phyloP scores from a whole-genome alignment of 768 basidiomycete genomes.

The Hysterangium stoloniferum region DNA sequence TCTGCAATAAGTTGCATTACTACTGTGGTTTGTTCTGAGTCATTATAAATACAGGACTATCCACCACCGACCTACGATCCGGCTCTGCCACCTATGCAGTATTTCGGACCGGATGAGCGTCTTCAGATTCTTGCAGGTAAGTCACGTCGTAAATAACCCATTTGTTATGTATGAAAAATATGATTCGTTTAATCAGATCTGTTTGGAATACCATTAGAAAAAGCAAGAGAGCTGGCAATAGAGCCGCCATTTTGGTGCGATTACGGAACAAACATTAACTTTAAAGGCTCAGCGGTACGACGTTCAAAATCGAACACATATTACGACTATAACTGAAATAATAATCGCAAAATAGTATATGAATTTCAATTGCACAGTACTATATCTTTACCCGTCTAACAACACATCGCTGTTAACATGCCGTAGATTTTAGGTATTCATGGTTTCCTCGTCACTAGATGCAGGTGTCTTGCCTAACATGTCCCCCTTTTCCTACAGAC shows the following conservation, averaged over 20 bases:
- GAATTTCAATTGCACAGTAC: constrained; percentile 9
- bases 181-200: constrained; percentile 1
- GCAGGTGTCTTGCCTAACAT: too few relatives aligned
- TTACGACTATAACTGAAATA: not conserved
- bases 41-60: constrained; percentile 6
- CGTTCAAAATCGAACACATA: not conserved
- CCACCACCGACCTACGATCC: constrained; percentile 2
- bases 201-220: constrained; percentile 10
- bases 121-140: constrained; percentile 12
- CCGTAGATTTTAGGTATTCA: not conserved
- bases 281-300: constrained; percentile 7
- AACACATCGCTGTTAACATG: not conserved
- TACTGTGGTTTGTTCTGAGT: not conserved
- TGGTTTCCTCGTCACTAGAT: too few relatives aligned
- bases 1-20: not conserved
- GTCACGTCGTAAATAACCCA: not conserved
- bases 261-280: constrained; percentile 15
- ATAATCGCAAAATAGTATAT: not conserved
- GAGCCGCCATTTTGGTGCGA: constrained; percentile 14
- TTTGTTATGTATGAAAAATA: not conserved
- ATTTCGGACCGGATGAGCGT: constrained; percentile 14
- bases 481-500: too few relatives aligned
- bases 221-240: constrained; percentile 3
- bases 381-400: not conserved
- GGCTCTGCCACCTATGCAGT: not conserved